These are phyloP conservation scores for Phylloporus sp. DNA, from an alignment of 768 basidiomycete species.

Conservation along the genomic window DNA sequence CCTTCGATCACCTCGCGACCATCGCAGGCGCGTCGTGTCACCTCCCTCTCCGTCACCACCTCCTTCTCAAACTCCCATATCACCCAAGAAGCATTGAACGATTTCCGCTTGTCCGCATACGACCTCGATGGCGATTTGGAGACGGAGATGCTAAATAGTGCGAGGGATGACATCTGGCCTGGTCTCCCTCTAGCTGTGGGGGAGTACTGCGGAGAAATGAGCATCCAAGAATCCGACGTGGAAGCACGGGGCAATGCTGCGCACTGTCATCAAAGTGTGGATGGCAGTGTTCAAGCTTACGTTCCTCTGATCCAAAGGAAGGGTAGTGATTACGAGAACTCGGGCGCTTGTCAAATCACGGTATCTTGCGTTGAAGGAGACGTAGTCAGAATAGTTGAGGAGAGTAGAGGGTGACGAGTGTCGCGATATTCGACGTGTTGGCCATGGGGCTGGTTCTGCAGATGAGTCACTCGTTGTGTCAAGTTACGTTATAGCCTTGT, in stretches of 20 bases:
- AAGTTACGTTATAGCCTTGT: too few relatives aligned
- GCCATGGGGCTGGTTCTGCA: background rate
- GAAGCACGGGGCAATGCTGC: constrained; percentile 3
- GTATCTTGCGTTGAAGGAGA: background rate
- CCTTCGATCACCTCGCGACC: constrained; percentile 6
- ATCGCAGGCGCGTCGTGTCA: constrained; percentile 14
- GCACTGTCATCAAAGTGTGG: background rate
- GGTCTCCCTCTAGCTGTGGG: constrained; percentile 12
- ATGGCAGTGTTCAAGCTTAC: constrained; percentile 11
- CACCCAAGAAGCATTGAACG: constrained; percentile 21
- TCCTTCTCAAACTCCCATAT: constrained; percentile 22
- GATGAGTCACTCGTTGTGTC: too few relatives aligned
- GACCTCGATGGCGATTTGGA: constrained; percentile 27
- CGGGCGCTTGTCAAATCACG: background rate
- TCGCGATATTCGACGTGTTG: background rate
- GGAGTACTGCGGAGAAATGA: background rate
- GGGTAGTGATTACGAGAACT: constrained; percentile 14
- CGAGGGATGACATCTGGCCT: constrained; percentile 17
- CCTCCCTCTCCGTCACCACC: constrained; percentile 19
- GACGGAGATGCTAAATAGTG: constrained; percentile 24
- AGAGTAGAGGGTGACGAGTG: constrained; percentile 1
- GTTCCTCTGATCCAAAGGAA: background rate
- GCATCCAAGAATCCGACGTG: background rate
- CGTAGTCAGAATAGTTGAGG: background rate
- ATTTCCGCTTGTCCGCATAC: constrained; percentile 21